Percentiles rank a stretch among this genome's conserved stretches.
phyloP scores from a whole-genome alignment of 805 yeast genomes.

The Candida vartiovaarae region DNA sequence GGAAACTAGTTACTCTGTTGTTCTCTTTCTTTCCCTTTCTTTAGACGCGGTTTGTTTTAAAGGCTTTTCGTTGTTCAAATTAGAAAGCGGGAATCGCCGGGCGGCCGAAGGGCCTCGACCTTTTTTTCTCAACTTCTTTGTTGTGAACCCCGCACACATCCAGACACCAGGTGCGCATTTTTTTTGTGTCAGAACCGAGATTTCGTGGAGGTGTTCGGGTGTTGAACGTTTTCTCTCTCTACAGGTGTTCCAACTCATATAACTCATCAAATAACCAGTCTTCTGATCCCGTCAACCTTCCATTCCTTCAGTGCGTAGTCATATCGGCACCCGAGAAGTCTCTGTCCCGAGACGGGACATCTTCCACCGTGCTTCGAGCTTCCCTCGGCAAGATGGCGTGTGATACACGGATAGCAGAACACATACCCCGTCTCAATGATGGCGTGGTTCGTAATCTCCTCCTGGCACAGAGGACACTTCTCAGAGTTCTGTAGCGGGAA shows the following conservation, averaged over 20 bases:
- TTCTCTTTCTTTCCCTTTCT: no score
- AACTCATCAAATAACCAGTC: slow-evolving; percentile 51
- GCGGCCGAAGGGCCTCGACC: no score
- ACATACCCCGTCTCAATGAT: slow-evolving; percentile 88
- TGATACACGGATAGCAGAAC: slow-evolving; percentile 83
- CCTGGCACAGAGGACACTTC: slow-evolving; percentile 65
- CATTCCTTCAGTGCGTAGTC: slow-evolving; percentile 51
- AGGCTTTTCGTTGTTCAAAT: no score
- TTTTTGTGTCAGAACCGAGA: no score
- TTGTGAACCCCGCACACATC: no score
- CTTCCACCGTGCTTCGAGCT: slow-evolving; percentile 48
- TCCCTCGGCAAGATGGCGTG: slow-evolving; percentile 47
- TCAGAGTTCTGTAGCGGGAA: slow-evolving; percentile 26
- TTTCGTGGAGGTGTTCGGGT: neutral
- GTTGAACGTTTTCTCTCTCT: neutral
- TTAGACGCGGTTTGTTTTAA: no score
- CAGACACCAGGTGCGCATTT: no score
- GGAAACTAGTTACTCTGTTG: no score
- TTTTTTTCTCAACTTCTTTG: no score
- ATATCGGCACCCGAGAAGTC: slow-evolving; percentile 64
- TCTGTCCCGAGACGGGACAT: slow-evolving; percentile 79
- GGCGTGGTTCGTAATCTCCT: slow-evolving; percentile 68
- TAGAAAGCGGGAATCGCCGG: no score
- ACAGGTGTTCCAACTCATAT: neutral
- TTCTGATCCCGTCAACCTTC: slow-evolving; percentile 69